Percentiles rank a stretch among this genome's conserved stretches.
Conservation (phyloP, 345 rosid species). For the Camelina sativa region DNA sequence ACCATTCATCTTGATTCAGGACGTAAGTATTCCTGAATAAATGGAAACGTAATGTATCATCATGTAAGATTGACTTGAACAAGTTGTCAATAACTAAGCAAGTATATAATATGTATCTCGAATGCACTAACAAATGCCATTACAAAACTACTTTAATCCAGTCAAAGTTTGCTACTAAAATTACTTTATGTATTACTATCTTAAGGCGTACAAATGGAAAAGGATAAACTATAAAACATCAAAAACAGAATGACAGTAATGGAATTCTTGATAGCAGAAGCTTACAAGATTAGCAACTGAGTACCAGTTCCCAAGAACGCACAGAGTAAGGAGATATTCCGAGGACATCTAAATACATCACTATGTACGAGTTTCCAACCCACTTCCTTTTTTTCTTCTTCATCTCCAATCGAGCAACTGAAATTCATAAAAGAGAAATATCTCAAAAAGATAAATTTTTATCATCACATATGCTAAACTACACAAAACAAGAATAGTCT, state of each 20-base stretch:
- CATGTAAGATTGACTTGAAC: background rate
- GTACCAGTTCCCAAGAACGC: slow-evolving; percentile 79
- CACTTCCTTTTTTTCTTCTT: slow-evolving; percentile 76
- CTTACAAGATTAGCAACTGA: slow-evolving; percentile 79
- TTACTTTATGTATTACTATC: slow-evolving; percentile 2
- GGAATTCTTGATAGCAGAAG: slow-evolving; percentile 26
- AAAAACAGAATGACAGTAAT: slow-evolving; percentile 5
- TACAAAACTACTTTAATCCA: background rate
- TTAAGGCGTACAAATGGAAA: background rate
- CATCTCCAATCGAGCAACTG: slow-evolving; percentile 68
- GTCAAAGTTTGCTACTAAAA: background rate
- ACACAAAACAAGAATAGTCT: slow-evolving; percentile 8
- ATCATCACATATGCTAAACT: slow-evolving; percentile 20
- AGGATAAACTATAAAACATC: background rate
- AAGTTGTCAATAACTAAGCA: background rate
- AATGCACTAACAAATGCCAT: background rate
- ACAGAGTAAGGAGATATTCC: slow-evolving; percentile 65
- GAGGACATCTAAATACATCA: slow-evolving; percentile 75
- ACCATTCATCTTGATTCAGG: background rate
- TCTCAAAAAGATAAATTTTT: background rate
- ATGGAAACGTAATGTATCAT: background rate
- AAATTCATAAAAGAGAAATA: slow-evolving; percentile 30
- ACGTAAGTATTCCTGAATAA: background rate
- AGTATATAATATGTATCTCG: background rate
- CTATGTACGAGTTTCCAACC: slow-evolving; percentile 81